Evolutionary conservation across 2,329 filamentous ascomycete genomes (phyloP).

Genomic region (Sarocladium kiliense): DNA sequence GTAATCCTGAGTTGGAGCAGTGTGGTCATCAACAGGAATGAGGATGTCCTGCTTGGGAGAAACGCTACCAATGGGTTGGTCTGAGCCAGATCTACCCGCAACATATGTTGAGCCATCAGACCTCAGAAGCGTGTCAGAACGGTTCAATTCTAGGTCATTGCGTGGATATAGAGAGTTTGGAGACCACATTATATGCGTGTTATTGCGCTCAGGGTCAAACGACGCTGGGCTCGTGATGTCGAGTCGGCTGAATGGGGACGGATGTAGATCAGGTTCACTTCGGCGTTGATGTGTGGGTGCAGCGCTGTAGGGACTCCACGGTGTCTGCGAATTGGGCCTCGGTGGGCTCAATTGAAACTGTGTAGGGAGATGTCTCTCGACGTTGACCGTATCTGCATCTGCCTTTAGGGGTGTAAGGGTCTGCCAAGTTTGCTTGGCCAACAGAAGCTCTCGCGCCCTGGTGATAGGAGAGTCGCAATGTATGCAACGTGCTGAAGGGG

Average conservation of each 20-base stretch:
- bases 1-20: not conserved
- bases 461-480: slow-evolving; percentile 27
- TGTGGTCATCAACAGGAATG: not conserved
- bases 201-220: not conserved
- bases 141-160: not conserved
- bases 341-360: slow-evolving; percentile 26
- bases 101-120: not conserved
- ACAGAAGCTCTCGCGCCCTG: slow-evolving; percentile 29
- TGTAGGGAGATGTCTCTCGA: slow-evolving; percentile 30
- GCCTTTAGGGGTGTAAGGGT: slow-evolving; percentile 28
- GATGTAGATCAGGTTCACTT: not conserved
- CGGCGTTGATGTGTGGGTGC: not conserved
- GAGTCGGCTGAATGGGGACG: not conserved
- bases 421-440: slow-evolving; percentile 30
- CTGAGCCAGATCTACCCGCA: not conserved
- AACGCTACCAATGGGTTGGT: not conserved
- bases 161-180: not conserved
- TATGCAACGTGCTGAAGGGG: slow-evolving; percentile 8
- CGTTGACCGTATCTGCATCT: slow-evolving; percentile 30
- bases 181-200: not conserved
- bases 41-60: not conserved
- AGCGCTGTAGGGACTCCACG: not conserved
- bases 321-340: not conserved
- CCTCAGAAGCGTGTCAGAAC: not conserved
- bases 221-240: not conserved